Evolutionary conservation across 805 yeast species (phyloP).

Genomic region (Candida sakaeoensis): DNA sequence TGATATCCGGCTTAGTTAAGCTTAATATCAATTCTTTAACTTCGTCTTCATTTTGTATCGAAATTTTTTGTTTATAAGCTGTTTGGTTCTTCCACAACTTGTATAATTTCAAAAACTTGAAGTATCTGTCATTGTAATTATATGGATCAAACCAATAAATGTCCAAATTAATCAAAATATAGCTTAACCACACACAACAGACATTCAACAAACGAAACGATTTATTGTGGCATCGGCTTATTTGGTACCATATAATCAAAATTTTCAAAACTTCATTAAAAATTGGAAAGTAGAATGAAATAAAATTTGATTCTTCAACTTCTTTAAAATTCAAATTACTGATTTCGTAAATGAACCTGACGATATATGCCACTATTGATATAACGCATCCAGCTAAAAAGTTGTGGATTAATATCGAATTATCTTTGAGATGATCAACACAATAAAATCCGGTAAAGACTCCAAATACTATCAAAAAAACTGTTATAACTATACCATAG

Average conservation of each 20-base stretch:
- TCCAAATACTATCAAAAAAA: not conserved
- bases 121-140: constrained; percentile 12
- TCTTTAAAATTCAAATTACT: not conserved
- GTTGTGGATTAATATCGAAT: not conserved
- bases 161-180: not conserved
- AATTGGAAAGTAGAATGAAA: constrained; percentile 15
- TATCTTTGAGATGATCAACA: not conserved
- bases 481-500: constrained; percentile 3
- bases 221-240: constrained; percentile 4
- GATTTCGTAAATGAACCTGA: constrained; percentile 8
- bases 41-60: constrained; percentile 11
- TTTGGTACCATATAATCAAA: constrained; percentile 8
- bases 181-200: constrained; percentile 10
- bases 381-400: constrained; percentile 6
- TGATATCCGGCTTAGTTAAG: constrained; percentile 8
- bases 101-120: constrained; percentile 15
- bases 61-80: constrained; percentile 9
- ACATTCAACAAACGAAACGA: constrained; percentile 8
- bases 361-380: constrained; percentile 4
- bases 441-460: not conserved
- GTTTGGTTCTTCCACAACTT: constrained; percentile 17
- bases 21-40: constrained; percentile 9
- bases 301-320: constrained; percentile 6
- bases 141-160: constrained; percentile 8
- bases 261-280: constrained; percentile 12